phyloP scores from a whole-genome alignment of 441 rosid species.

The Codiaeum variegatum region DNA sequence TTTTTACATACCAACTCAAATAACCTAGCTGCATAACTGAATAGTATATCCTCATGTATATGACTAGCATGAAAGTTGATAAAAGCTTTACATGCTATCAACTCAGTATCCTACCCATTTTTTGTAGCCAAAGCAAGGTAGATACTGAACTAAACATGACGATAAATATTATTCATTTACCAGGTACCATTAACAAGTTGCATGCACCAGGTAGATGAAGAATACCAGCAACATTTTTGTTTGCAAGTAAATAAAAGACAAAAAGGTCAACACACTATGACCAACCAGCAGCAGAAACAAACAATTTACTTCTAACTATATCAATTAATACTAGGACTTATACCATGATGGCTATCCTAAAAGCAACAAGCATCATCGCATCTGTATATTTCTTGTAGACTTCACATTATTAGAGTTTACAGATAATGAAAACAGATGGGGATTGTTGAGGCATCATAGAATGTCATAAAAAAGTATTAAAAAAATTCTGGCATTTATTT shows the following conservation, averaged over 20 bases:
- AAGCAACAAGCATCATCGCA: not conserved
- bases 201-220: not conserved
- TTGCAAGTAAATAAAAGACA: not conserved
- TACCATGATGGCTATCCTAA: not conserved
- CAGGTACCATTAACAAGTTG: not conserved
- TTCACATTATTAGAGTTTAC: too few relatives aligned
- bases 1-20: too few relatives aligned
- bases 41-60: too few relatives aligned
- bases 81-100: too few relatives aligned
- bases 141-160: not conserved
- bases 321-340: too few relatives aligned
- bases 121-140: too few relatives aligned
- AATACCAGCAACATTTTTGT: not conserved
- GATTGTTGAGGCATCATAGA: not conserved
- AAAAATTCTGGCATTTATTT: not conserved
- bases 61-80: too few relatives aligned
- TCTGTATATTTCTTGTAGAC: not conserved
- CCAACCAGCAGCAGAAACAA: not conserved
- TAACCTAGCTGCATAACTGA: too few relatives aligned
- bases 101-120: too few relatives aligned
- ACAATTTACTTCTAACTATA: not conserved
- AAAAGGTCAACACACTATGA: not conserved
- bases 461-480: not conserved
- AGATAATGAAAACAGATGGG: too few relatives aligned
- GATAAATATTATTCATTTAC: not conserved